Evolutionary conservation across 192 early-diverging fungal genomes (phyloP).

Genomic region (Backusella circina): DNA sequence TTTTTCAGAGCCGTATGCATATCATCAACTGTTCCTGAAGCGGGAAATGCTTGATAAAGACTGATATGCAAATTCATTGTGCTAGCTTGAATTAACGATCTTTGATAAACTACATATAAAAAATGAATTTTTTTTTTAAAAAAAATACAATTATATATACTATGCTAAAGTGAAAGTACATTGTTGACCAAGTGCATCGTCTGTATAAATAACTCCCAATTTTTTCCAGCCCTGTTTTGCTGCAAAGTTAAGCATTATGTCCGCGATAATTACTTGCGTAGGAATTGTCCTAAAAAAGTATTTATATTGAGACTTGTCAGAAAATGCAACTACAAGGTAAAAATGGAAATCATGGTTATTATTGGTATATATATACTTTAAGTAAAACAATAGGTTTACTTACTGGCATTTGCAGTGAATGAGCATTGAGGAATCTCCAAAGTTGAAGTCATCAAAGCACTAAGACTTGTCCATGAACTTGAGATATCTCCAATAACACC

Average conservation of each 20-base stretch:
- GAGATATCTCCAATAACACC: slow-evolving; percentile 52
- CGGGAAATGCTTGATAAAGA: slow-evolving; percentile 35
- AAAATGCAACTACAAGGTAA: slow-evolving; percentile 34
- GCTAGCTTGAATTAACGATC: slow-evolving; percentile 23
- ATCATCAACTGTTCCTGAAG: slow-evolving; percentile 24
- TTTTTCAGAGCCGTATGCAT: slow-evolving; percentile 22
- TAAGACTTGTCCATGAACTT: slow-evolving; percentile 43
- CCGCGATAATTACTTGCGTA: slow-evolving; percentile 43
- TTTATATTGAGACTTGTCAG: slow-evolving; percentile 42
- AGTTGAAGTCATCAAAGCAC: slow-evolving; percentile 43
- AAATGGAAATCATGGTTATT: neutral
- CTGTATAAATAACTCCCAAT: slow-evolving; percentile 45
- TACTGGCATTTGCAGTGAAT: slow-evolving; percentile 47
- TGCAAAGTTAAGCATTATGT: slow-evolving; percentile 45
- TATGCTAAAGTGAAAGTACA: slow-evolving; percentile 18
- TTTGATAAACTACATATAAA: slow-evolving; percentile 37
- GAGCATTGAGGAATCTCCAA: slow-evolving; percentile 49
- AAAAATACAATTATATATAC: neutral
- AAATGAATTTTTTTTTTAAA: neutral
- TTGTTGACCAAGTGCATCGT: slow-evolving; percentile 44
- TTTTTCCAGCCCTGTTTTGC: slow-evolving; percentile 43
- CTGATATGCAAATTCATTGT: slow-evolving; percentile 33
- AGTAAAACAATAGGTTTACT: neutral
- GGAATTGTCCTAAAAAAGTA: slow-evolving; percentile 51
- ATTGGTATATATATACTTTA: neutral